Evolutionary conservation across 139 green algal species (phyloP).

Genomic region (Nannochloris sp.): DNA sequence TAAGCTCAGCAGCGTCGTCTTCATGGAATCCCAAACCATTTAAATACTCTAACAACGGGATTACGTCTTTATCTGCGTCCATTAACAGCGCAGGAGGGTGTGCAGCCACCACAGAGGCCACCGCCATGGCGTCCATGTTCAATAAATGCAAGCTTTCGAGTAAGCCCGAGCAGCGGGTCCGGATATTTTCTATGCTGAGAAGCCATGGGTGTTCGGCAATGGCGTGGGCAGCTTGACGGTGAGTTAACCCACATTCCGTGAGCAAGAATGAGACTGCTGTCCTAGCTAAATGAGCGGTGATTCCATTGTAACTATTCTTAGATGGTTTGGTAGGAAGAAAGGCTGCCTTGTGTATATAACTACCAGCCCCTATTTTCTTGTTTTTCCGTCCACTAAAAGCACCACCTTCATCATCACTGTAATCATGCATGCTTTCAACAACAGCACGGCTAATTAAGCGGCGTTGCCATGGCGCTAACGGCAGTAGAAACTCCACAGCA

Average conservation of each 20-base stretch:
- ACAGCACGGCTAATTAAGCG: neutral
- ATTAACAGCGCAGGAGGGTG: constrained; percentile 9
- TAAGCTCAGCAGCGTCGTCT: neutral
- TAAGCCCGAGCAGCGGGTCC: neutral
- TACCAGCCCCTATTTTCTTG: too few relatives aligned
- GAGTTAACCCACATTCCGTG: neutral
- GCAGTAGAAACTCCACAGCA: neutral
- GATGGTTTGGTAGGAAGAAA: too few relatives aligned
- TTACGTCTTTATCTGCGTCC: constrained; percentile 14
- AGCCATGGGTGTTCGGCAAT: constrained; percentile 1
- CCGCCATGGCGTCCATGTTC: neutral
- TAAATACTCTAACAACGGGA: constrained; percentile 22
- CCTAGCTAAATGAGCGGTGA: neutral
- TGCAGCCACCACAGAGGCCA: neutral
- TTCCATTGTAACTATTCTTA: too few relatives aligned
- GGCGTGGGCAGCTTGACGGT: neutral
- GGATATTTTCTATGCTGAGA: neutral
- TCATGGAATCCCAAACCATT: neutral
- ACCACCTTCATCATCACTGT: neutral
- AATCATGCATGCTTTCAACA: neutral
- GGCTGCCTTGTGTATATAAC: too few relatives aligned
- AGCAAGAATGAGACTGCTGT: neutral
- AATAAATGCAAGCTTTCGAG: constrained; percentile 8
- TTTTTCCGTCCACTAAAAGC: too few relatives aligned
- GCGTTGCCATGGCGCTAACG: neutral